Evolutionary conservation across 83 land plant genomes (phyloP).

Genomic region (Isoetes engelmannii): DNA sequence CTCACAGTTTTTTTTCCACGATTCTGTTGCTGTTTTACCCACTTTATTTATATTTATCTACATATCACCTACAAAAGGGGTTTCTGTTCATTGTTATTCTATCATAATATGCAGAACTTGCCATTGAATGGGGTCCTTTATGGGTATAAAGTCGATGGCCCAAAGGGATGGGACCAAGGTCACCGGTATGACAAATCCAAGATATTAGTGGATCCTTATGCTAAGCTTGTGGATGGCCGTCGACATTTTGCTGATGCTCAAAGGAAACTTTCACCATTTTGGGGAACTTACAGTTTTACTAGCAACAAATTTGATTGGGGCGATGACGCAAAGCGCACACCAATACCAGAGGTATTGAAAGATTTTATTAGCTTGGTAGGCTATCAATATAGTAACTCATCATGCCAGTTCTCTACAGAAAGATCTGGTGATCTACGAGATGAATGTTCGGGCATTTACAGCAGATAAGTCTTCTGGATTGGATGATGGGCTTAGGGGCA

Average conservation of each 20-base stretch:
- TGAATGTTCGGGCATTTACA: constrained; percentile 93
- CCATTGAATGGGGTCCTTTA: constrained; percentile 71
- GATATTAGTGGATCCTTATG: constrained; percentile 85
- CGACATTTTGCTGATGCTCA: constrained; percentile 64
- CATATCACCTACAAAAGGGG: not conserved
- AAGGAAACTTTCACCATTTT: constrained; percentile 40
- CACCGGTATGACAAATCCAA: constrained; percentile 68
- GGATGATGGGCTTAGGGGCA: constrained; percentile 55
- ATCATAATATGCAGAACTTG: constrained; percentile 40
- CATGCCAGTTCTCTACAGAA: constrained; percentile 35
- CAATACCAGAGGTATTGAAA: constrained; percentile 65
- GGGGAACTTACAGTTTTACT: constrained; percentile 77
- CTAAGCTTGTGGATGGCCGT: constrained; percentile 82
- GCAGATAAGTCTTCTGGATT: constrained; percentile 76
- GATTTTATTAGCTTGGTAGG: too few species aligned
- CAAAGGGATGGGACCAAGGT: constrained; percentile 65
- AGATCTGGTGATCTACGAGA: constrained; percentile 90
- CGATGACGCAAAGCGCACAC: constrained; percentile 45
- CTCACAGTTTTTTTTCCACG: not conserved
- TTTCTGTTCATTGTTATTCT: not conserved
- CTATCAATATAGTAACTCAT: too few species aligned
- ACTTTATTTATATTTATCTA: not conserved
- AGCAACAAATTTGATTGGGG: constrained; percentile 77
- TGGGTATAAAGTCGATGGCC: constrained; percentile 94
- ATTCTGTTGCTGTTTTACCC: not conserved